Conservation (phyloP, 129 eudicot genomes). For the Chrysanthemum lavandulifolium region DNA sequence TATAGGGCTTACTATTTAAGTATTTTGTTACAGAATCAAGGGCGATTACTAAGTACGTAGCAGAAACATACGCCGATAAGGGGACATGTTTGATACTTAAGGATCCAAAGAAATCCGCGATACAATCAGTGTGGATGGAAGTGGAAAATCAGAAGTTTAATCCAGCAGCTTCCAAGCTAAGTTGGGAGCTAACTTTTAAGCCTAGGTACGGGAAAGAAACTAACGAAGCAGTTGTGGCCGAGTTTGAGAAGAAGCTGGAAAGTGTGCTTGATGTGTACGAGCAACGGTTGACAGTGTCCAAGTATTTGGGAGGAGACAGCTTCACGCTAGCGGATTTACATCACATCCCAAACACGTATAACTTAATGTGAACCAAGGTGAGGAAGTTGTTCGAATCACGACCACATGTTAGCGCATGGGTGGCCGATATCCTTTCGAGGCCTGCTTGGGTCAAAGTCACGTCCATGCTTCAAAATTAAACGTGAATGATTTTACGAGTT, state of each 20-base stretch:
- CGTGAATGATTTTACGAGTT: background rate
- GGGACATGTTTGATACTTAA: no score
- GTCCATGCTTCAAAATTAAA: background rate
- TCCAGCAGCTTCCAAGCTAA: background rate
- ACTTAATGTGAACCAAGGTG: background rate
- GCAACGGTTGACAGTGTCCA: background rate
- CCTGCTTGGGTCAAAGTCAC: conserved; percentile 11
- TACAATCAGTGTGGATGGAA: no score
- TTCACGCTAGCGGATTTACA: background rate
- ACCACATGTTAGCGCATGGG: conserved; percentile 9
- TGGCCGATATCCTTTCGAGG: background rate
- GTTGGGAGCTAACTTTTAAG: background rate
- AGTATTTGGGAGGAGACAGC: conserved; percentile 1
- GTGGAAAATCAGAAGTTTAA: background rate
- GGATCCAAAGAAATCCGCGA: no score
- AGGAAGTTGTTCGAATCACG: background rate
- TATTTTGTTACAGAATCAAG: conserved; percentile 2
- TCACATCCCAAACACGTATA: background rate
- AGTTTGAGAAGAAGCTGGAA: conserved; percentile 5
- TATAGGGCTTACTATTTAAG: background rate
- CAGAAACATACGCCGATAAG: background rate
- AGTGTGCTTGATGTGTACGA: conserved; percentile 8
- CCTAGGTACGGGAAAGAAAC: background rate
- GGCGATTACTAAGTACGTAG: conserved; percentile 11
- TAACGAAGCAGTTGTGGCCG: conserved; percentile 1